Base-by-base conservation (phyloP, 257 asterid genomes). In the Solanum bukasovii region DNA sequence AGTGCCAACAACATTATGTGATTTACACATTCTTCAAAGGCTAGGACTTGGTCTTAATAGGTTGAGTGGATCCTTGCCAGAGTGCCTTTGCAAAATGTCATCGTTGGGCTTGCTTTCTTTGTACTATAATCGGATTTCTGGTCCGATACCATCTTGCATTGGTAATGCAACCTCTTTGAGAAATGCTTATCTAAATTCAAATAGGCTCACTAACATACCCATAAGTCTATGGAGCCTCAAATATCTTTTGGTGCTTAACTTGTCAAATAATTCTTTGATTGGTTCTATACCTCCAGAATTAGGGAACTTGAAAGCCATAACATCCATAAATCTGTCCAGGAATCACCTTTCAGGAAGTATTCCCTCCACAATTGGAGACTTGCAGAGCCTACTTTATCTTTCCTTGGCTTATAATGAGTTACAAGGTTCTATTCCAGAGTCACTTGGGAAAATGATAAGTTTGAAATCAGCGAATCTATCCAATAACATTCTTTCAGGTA, bases 381-480 rank as follows among this genome's bases (percentile, higher is more conserved):
- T 90, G 34, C 56, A 31, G 77, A 40, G 1, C 3, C 82, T 93
- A 72, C n/a, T 88, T 75, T 56, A 87, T 72, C 90, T 93, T 25
- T 88, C 84, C 29, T 90, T 93, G 70, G 91, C 93, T 25, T 72
- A 88, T 25, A 90, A 91, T 75, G 84, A 87, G 12, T 89, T 93
- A 1, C 84, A 81, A 34, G 94, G 94, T 29, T 84, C 90, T 18
- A 93, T 91, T 89, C 93, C 94, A 2, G 20, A 83, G 25, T 85
- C 94, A 6, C 71, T 90, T 4, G 94, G 93, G 3, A 71, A 87
- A 20, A 84, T 92, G 89, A 81, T 85, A 75, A 86, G 91, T 91
- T 87, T 91, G 88, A 91, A 87, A 88, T 29, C 27, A 2, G 70
- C 68, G 84, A 88, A 92, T 78, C 73, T 92, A 83, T 89, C 93